Evolutionary conservation across 2,329 filamentous ascomycete species (phyloP), one percentile per base, ranked within the genome.

Genomic region (Daldinia eschscholtzii): DNA sequence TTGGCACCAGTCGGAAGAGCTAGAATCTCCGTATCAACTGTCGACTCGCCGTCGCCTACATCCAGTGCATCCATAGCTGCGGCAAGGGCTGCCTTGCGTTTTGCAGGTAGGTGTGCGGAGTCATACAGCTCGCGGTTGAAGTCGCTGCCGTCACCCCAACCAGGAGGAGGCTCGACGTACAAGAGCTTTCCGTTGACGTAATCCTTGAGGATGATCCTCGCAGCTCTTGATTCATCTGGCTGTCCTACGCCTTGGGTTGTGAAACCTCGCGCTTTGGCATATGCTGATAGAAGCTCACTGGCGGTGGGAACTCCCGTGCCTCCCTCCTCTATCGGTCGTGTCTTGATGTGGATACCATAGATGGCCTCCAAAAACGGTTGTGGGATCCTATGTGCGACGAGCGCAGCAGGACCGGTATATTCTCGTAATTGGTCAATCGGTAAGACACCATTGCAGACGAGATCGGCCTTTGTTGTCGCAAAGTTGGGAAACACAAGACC

Each of bases 401-500:
- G 87, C 0, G 89, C 90, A 18, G 91, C 91, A 0, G 96, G 96
- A 1, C 96, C 96, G 3, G 90, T 94, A 83, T 92, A 97, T 79
- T 99, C 96, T 70, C 96, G 89, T 74, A 98, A 87, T 81, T 99
- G 96, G 79, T 99, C 96, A 75, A 99, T 99, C 10, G 96, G 96
- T 35, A 99, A 86, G 20, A 99, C 89, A 78, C 96, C 96, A 78
- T 95, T 97, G 81, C 94, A 96, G 9, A 99, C 96, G 20, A 99
- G 88, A 77, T 99, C 96, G 42, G 93, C 96, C 82, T 98, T 98
- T 53, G 94, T 98, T 52, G 91, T 94, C 64, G 96, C 95, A 75
- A 98, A 99, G 82, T 98, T 98, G 75, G 96, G 94, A 80, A 99
- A 98, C 1, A 99, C 97, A 20, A 99, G 90, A 91, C 96, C 96